Conservation (phyloP, 495 filamentous ascomycete genomes). For the Patellaria atrata region DNA sequence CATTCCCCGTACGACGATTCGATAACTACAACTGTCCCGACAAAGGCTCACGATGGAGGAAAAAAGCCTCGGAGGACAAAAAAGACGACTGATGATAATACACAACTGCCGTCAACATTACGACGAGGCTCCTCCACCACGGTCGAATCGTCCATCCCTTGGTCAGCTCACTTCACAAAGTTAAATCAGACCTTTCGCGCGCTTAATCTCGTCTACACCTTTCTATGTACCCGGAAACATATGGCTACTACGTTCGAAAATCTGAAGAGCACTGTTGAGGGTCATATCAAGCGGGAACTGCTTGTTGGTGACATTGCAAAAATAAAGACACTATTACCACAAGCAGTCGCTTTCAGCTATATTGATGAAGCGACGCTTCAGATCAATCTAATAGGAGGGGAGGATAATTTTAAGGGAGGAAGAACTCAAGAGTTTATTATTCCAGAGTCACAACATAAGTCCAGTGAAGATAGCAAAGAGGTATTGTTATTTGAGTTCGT, state of each 20-base stretch:
- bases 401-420: constrained; percentile 22
- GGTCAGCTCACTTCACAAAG: constrained; percentile 59
- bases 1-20: constrained; percentile 5
- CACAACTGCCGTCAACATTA: constrained; percentile 24
- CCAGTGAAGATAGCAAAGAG: constrained; percentile 35
- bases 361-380: constrained; percentile 70
- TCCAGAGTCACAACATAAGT: constrained; percentile 21
- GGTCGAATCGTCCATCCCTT: constrained; percentile 38
- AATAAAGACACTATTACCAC: constrained; percentile 62
- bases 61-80: constrained; percentile 32
- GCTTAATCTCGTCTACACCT: constrained; percentile 85
- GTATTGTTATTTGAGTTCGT: constrained; percentile 84
- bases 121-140: constrained; percentile 31
- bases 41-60: constrained; percentile 41
- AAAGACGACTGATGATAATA: constrained; percentile 13
- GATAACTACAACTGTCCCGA: constrained; percentile 30
- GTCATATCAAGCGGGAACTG: constrained; percentile 58
- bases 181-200: constrained; percentile 70
- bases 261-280: constrained; percentile 71
- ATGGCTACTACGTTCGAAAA: constrained; percentile 82
- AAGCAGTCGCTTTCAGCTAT: constrained; percentile 68
- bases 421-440: constrained; percentile 15
- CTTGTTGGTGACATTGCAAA: constrained; percentile 64
- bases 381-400: constrained; percentile 61
- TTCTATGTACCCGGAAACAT: constrained; percentile 84